Evolutionary conservation across 306 rosid species (phyloP), one percentile per base, ranked within the genome.

Genomic region (Prunus mira): DNA sequence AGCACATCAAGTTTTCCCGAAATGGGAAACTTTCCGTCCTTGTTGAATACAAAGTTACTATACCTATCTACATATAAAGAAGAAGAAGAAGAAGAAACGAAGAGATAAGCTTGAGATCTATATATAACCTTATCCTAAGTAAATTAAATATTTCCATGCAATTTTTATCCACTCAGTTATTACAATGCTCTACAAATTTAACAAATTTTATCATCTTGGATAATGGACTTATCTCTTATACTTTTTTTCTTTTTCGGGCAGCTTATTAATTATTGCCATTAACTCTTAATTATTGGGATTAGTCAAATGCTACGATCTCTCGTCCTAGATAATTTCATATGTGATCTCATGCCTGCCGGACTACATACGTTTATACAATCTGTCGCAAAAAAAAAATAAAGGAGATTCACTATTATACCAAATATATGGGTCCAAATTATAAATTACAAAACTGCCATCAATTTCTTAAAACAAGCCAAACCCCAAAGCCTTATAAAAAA

Each of bases 91-190:
- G 43, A 34, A 34, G 41, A 6, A 6, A 32, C 7, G 38, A 38
- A 38, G 2, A 38, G 9, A 38, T 38, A 38, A 38, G 43, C 9
- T 38, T 38, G 43, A 38, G 43, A 3, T 3, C 8, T 58, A 66
- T 27, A 8, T 34, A 56, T 20, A 10, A 19, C 50, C 70, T 32
- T 65, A 65, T 65, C 69, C 50, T 2, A 22, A 38, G 4, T 45
- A 45, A 41, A 41, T 41, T 41, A 20, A 11, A 24, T 67, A n/a
- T 10, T 68, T 14, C 32, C 34, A 68, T 47, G 2, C 55, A 14
- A 68, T 68, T 27, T 46, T 20, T 22, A 22, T 68, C 72, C 72
- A 68, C 57, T 43, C 71, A 25, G 46, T 46, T 20, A 67, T 67
- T 25, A 24, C 22, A 7, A 2, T 46, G 5, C n/a, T 38, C 9